These are phyloP conservation scores for Nitzschia putrida DNA, from an alignment of 108 stramenopile genomes.

Conservation along the genomic window DNA sequence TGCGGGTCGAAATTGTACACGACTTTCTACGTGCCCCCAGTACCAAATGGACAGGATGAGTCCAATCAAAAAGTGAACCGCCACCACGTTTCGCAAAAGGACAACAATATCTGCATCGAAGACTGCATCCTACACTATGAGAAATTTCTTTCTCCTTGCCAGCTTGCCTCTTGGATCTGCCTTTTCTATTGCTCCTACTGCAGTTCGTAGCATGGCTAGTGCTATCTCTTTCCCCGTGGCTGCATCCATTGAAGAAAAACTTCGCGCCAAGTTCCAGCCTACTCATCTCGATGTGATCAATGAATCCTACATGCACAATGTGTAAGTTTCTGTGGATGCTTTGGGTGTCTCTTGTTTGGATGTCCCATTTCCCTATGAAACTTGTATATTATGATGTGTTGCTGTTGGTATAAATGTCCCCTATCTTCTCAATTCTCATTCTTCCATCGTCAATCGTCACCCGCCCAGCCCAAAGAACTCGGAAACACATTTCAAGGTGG, in stretches of 20 bases:
- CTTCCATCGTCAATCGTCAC: conserved; percentile 13
- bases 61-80: too few species aligned
- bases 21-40: too few species aligned
- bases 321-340: conserved; percentile 37
- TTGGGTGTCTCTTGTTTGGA: conserved; percentile 1
- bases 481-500: conserved; percentile 96
- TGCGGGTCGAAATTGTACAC: too few species aligned
- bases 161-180: too few species aligned
- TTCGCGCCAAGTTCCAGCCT: conserved; percentile 55
- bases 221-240: conserved; percentile 35
- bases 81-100: too few species aligned
- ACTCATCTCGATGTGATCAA: conserved; percentile 76
- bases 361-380: conserved; percentile 16
- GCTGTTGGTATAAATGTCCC: neutral
- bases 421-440: neutral
- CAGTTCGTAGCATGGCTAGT: too few species aligned
- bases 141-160: too few species aligned
- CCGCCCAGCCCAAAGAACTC: conserved; percentile 74
- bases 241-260: conserved; percentile 55
- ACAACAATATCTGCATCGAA: too few species aligned
- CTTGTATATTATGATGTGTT: too few species aligned
- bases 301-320: conserved; percentile 88
- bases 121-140: too few species aligned
- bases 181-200: too few species aligned
- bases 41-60: too few species aligned